Evolutionary conservation across 208 protist genomes (phyloP), one percentile per base, ranked within the genome.

Genomic region (Leishmania braziliensis): DNA sequence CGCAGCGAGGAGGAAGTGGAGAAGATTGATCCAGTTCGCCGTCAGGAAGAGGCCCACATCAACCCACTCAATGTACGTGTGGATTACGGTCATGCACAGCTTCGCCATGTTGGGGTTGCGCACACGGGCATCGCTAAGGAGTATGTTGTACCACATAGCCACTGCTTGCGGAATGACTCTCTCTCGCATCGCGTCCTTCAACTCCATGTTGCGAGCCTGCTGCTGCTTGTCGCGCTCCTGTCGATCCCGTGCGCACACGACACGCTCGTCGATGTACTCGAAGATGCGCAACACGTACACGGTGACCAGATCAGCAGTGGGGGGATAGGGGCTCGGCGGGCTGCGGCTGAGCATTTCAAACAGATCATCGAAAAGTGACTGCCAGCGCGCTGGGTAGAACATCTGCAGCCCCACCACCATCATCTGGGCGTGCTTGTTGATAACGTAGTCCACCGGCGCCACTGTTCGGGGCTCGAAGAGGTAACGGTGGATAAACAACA

Each of bases 361-460:
- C 5, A 92, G 51, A 43, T 95, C 90, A 33, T 91, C 83, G 75
- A 96, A 96, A 69, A 96, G 83, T 39, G 80, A 85, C 2, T 73
- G 23, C 91, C 93, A 97, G 43, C 88, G 88, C 16, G 78, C 77
- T 9, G 92, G 92, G 84, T 92, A 95, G 77, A 97, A 95, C 48
- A 78, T 63, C 75, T 94, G 90, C 58, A 95, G 70, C 1, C 90
- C 91, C 23, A 79, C 86, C 50, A 94, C 90, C 89, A 97, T 93
- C 80, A 94, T 77, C 81, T 97, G 93, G 5, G 93, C 93, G 76
- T 97, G 93, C 73, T 97, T 97, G 86, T 97, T 95, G 39, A 94
- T 66, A 12, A 97, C 62, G 65, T 90, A 95, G 69, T 97, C 91
- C 4, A 86, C 83, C 2, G 84, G 79, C 16, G 39, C 74, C 54